Conservation (phyloP, 345 rosid species). For the Brassica rapa region DNA sequence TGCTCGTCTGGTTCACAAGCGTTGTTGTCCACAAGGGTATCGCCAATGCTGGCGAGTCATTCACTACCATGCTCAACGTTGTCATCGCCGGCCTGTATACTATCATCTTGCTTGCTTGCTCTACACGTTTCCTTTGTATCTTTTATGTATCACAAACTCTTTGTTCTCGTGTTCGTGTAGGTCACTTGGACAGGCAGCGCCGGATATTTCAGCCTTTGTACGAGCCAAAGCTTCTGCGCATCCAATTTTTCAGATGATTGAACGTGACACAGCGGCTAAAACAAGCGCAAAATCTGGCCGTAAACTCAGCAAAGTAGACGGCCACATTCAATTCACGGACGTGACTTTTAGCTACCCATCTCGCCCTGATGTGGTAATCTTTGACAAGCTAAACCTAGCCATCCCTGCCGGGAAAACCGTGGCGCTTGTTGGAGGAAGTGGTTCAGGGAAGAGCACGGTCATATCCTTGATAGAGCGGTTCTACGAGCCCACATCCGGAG, state of each 20-base stretch:
- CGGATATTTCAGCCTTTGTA: conserved; percentile 77
- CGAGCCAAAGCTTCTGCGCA: conserved; percentile 87
- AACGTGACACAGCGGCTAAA: conserved; percentile 64
- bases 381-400: conserved; percentile 54
- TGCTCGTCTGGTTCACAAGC: conserved; percentile 95
- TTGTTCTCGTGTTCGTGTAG: conserved; percentile 38
- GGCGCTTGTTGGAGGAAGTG: conserved; percentile 97
- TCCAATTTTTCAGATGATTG: conserved; percentile 95
- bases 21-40: conserved; percentile 77
- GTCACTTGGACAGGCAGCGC: conserved; percentile 94
- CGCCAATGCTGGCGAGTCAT: conserved; percentile 82
- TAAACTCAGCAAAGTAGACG: conserved; percentile 60
- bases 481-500: conserved; percentile 78
- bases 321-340: conserved; percentile 76
- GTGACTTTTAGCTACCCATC: conserved; percentile 81
- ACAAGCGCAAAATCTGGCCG: conserved; percentile 54
- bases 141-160: background rate
- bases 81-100: conserved; percentile 89
- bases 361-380: conserved; percentile 73
- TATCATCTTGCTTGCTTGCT: background rate
- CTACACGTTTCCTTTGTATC: conserved; percentile 13
- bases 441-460: conserved; percentile 92
- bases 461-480: conserved; percentile 89
- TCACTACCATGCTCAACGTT: conserved; percentile 98
- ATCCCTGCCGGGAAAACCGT: conserved; percentile 79